Conservation (phyloP, 2,329 filamentous ascomycete species). For the Ophiocordyceps camponoti-leonardi region DNA sequence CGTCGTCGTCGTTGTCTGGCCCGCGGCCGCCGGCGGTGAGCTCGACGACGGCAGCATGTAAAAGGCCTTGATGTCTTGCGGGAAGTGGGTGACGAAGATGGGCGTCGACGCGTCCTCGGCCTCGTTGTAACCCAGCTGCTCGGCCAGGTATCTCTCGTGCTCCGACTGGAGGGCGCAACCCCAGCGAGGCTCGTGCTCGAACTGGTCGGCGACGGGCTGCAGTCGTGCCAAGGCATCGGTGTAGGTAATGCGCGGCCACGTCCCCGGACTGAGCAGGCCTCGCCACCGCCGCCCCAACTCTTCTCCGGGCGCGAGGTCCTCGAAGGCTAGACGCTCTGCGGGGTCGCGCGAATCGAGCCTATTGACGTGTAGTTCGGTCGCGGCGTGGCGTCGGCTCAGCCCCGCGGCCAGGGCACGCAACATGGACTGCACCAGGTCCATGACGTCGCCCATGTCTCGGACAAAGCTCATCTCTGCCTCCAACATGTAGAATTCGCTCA, state of each 20-base stretch:
- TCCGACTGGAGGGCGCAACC: constrained; percentile 67
- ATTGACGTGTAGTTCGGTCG: constrained; percentile 23
- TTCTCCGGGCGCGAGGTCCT: constrained; percentile 21
- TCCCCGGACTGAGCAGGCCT: constrained; percentile 32
- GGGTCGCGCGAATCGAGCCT: constrained; percentile 17
- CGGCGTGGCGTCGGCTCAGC: constrained; percentile 22
- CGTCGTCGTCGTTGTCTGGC: too few relatives aligned
- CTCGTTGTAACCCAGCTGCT: constrained; percentile 34
- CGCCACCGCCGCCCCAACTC: constrained; percentile 55
- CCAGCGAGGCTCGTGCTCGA: constrained; percentile 55
- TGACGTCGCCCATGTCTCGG: constrained; percentile 50
- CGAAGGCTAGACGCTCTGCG: constrained; percentile 23
- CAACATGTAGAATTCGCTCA: constrained; percentile 98
- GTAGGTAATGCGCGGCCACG: constrained; percentile 76
- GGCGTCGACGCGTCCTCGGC: constrained; percentile 38
- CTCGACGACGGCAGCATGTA: constrained; percentile 37
- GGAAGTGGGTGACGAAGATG: constrained; percentile 87
- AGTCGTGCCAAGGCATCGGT: constrained; percentile 57
- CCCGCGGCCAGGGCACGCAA: constrained; percentile 34
- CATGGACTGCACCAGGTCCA: constrained; percentile 67
- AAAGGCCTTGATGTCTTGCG: constrained; percentile 78
- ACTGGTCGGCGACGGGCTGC: constrained; percentile 39
- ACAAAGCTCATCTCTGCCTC: constrained; percentile 80
- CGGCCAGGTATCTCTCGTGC: constrained; percentile 79
- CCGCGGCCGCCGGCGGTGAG: constrained; percentile 10